These are phyloP conservation scores for Candida tunisiensis DNA, from an alignment of 1,139 yeast genomes.

Conservation along the genomic window DNA sequence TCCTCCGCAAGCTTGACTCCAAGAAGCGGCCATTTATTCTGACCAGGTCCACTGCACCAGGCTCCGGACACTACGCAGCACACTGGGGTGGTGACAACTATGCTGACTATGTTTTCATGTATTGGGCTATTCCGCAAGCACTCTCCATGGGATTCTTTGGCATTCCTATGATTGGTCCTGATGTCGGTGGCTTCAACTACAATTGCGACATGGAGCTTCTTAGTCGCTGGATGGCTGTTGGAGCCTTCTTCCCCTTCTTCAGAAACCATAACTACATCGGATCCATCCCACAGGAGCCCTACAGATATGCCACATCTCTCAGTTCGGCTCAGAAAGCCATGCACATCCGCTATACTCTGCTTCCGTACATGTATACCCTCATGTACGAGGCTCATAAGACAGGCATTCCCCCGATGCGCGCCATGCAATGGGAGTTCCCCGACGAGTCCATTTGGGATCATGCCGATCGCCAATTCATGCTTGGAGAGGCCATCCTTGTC, in stretches of 20 bases:
- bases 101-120: slow-evolving; percentile 6
- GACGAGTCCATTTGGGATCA: slow-evolving; percentile 3
- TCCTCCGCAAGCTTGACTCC: slow-evolving; percentile 3
- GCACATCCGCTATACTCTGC: slow-evolving; percentile 5
- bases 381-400: slow-evolving; percentile 5
- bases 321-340: slow-evolving; percentile 6
- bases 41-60: slow-evolving; percentile 8
- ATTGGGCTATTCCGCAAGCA: slow-evolving; percentile 6
- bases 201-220: slow-evolving; percentile 7
- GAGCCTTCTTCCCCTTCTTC: slow-evolving; percentile 8
- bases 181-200: slow-evolving; percentile 8
- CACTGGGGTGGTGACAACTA: slow-evolving; percentile 11
- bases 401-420: slow-evolving; percentile 7
- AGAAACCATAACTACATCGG: slow-evolving; percentile 7
- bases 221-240: slow-evolving; percentile 8
- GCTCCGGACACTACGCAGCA: slow-evolving; percentile 7
- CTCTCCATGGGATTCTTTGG: slow-evolving; percentile 7
- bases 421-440: slow-evolving; percentile 9
- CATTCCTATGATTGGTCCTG: slow-evolving; percentile 8
- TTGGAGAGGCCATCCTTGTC: slow-evolving; percentile 7
- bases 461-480: slow-evolving; percentile 7
- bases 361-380: slow-evolving; percentile 8
- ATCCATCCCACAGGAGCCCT: slow-evolving; percentile 6
- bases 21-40: slow-evolving; percentile 8
- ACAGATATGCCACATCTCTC: slow-evolving; percentile 6